These are phyloP conservation scores for Termitomyces titanicus DNA, from an alignment of 768 basidiomycete species.

Conservation along the genomic window DNA sequence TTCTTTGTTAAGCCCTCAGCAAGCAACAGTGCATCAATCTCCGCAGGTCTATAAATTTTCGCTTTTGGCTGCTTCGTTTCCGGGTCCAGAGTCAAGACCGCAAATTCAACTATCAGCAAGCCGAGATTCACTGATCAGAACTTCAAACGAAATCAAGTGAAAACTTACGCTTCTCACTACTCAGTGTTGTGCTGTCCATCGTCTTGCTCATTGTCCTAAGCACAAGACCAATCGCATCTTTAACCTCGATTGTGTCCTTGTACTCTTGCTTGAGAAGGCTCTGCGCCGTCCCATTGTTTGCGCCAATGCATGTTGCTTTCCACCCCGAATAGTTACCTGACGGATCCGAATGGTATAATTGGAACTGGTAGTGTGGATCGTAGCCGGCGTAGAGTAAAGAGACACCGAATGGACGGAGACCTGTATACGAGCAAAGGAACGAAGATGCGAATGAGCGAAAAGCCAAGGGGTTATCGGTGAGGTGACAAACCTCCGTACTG, in stretches of 20 bases:
- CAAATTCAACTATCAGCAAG: slow-evolving; percentile 78
- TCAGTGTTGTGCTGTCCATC: slow-evolving; percentile 97
- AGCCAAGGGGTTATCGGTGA: neutral
- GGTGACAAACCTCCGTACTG: slow-evolving; percentile 80
- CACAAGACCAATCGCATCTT: slow-evolving; percentile 90
- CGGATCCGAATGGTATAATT: slow-evolving; percentile 97
- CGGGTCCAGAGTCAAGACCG: slow-evolving; percentile 85
- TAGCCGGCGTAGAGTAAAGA: slow-evolving; percentile 96
- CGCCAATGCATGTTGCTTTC: slow-evolving; percentile 99
- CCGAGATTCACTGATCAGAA: neutral
- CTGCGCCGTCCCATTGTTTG: slow-evolving; percentile 95
- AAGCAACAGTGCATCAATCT: slow-evolving; percentile 81
- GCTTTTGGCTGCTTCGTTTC: slow-evolving; percentile 75
- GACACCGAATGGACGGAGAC: slow-evolving; percentile 97
- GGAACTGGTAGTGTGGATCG: slow-evolving; percentile 94
- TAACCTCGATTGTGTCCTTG: slow-evolving; percentile 88
- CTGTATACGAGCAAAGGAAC: slow-evolving; percentile 33
- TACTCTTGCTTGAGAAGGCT: slow-evolving; percentile 97
- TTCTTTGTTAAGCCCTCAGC: slow-evolving; percentile 86
- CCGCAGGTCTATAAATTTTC: slow-evolving; percentile 86
- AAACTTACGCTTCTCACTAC: slow-evolving; percentile 89
- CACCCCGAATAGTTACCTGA: slow-evolving; percentile 98
- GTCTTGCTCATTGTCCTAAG: slow-evolving; percentile 98
- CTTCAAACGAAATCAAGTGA: neutral
- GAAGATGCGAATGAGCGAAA: neutral